Percentiles rank a stretch among this genome's conserved stretches.
Evolutionary conservation across 495 filamentous ascomycete species (phyloP).

Genomic region (Penicillium diatomitis): DNA sequence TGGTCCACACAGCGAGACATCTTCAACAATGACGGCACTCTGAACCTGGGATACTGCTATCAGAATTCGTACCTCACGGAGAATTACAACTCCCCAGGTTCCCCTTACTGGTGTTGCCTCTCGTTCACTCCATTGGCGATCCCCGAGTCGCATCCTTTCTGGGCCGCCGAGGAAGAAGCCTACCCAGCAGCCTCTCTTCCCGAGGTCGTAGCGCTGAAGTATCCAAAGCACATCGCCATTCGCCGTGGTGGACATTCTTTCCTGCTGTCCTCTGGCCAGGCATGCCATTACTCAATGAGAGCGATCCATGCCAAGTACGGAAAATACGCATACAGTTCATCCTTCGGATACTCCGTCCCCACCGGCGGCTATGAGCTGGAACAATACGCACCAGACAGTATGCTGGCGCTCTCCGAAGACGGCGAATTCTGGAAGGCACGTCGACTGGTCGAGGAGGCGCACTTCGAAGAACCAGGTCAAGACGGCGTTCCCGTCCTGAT

Average conservation of each 20-base stretch:
- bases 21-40: conserved; percentile 61
- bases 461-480: conserved; percentile 41
- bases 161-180: conserved; percentile 52
- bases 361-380: conserved; percentile 68
- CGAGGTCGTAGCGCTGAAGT: conserved; percentile 45
- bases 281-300: conserved; percentile 70
- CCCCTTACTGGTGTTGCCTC: conserved; percentile 39
- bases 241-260: conserved; percentile 59
- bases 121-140: conserved; percentile 59
- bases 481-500: conserved; percentile 47
- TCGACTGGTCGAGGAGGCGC: conserved; percentile 47
- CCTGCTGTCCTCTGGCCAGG: conserved; percentile 65
- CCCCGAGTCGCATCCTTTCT: conserved; percentile 9
- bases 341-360: conserved; percentile 68
- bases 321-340: conserved; percentile 63
- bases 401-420: conserved; percentile 69
- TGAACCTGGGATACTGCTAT: conserved; percentile 70
- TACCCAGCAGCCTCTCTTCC: conserved; percentile 47
- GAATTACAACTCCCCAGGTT: conserved; percentile 72
- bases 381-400: conserved; percentile 64
- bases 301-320: conserved; percentile 78
- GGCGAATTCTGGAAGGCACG: conserved; percentile 74
- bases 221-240: conserved; percentile 58
- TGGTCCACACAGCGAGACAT: conserved; percentile 68
- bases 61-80: conserved; percentile 68